Conservation (phyloP, 2,329 filamentous ascomycete genomes). For the Whalleya microplaca region DNA sequence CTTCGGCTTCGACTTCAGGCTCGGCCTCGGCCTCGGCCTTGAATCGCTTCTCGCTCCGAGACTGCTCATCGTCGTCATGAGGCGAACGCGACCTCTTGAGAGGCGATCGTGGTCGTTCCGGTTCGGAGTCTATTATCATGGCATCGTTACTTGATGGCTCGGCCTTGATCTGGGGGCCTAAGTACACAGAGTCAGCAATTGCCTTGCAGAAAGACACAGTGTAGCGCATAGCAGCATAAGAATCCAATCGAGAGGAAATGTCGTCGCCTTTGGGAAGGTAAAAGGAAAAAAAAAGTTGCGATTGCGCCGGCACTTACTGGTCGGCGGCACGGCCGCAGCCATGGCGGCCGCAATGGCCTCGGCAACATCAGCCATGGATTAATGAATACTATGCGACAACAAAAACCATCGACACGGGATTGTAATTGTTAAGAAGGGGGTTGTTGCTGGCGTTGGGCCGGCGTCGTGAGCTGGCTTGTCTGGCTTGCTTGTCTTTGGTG, state of each 20-base stretch:
- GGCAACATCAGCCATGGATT: constrained; percentile 36
- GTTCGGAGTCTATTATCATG: constrained; percentile 29
- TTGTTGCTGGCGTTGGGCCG: constrained; percentile 1
- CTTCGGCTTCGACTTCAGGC: constrained; percentile 19
- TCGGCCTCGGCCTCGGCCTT: constrained; percentile 18
- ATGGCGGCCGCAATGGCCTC: constrained; percentile 37
- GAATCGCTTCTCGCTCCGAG: constrained; percentile 35
- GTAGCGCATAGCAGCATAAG: background rate
- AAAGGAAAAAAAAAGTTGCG: background rate
- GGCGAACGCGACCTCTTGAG: constrained; percentile 35
- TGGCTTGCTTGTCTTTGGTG: constrained; percentile 9
- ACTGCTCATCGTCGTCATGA: constrained; percentile 20
- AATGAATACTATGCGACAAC: constrained; percentile 13
- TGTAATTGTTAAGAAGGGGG: constrained; percentile 8
- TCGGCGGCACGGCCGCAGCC: constrained; percentile 26
- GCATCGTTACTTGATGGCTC: constrained; percentile 30
- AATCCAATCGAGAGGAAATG: background rate
- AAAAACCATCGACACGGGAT: constrained; percentile 10
- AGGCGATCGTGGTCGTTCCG: constrained; percentile 24
- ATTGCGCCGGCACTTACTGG: constrained; percentile 16
- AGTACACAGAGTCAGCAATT: constrained; percentile 12
- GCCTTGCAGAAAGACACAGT: background rate
- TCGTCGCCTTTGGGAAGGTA: background rate
- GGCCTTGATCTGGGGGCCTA: constrained; percentile 37
- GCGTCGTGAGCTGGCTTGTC: background rate